Evolutionary conservation across 108 stramenopile genomes (phyloP).

Genomic region (Cyclotella baltica): DNA sequence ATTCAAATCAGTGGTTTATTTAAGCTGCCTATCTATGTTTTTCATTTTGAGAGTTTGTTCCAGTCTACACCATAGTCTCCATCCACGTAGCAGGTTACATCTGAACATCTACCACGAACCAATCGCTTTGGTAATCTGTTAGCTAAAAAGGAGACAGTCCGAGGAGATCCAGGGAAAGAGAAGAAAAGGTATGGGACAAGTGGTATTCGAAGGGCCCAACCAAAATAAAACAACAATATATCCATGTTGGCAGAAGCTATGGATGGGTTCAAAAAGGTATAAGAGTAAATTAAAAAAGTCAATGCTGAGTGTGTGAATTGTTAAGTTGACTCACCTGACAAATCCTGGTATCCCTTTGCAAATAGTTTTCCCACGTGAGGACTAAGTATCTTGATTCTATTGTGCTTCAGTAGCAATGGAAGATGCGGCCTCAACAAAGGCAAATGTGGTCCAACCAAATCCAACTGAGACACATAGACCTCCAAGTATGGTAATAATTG

Average conservation of each 20-base stretch:
- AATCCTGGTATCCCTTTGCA: slow-evolving; percentile 66
- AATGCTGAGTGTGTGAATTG: background rate
- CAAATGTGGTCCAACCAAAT: slow-evolving; percentile 72
- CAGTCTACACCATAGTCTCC: slow-evolving; percentile 67
- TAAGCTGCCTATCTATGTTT: too few species aligned
- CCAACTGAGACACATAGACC: slow-evolving; percentile 63
- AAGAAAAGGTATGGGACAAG: slow-evolving; percentile 61
- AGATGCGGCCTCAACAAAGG: slow-evolving; percentile 76
- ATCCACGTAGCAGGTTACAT: slow-evolving; percentile 62
- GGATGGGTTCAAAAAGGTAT: background rate
- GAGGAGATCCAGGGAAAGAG: slow-evolving; percentile 61
- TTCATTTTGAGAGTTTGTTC: slow-evolving; percentile 59
- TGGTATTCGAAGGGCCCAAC: slow-evolving; percentile 76
- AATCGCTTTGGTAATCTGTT: slow-evolving; percentile 75
- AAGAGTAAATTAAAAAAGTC: background rate
- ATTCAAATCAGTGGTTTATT: too few species aligned
- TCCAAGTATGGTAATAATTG: slow-evolving; percentile 73
- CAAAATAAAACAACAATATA: slow-evolving; percentile 76
- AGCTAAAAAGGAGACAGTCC: slow-evolving; percentile 63
- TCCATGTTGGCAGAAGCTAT: slow-evolving; percentile 75
- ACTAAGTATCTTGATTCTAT: slow-evolving; percentile 69
- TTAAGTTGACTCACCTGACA: slow-evolving; percentile 41
- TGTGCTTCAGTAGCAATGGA: slow-evolving; percentile 63
- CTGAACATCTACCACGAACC: slow-evolving; percentile 60
- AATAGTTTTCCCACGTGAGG: slow-evolving; percentile 68